Conservation (phyloP, 2,329 filamentous ascomycete species). For the Elsinoe arachidis region DNA sequence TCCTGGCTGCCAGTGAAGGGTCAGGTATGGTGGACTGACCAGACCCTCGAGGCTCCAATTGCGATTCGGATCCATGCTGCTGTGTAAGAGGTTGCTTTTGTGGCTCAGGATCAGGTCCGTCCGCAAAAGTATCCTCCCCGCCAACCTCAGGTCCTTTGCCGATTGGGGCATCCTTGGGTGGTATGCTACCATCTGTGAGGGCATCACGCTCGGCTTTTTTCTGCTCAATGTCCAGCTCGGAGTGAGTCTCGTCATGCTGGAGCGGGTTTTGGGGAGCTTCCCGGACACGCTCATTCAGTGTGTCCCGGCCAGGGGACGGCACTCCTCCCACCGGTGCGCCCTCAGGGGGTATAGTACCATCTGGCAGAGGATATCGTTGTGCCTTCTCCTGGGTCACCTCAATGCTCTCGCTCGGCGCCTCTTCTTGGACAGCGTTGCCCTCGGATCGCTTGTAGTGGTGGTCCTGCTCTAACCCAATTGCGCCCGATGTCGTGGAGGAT, state of each 20-base stretch:
- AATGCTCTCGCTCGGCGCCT: conserved; percentile 31
- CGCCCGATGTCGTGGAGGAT: conserved; percentile 15
- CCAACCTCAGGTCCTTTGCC: conserved; percentile 17
- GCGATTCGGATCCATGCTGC: conserved; percentile 21
- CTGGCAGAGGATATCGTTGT: conserved; percentile 36
- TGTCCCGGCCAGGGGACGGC: conserved; percentile 26
- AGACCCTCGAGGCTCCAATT: conserved; percentile 32
- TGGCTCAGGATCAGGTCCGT: conserved; percentile 26
- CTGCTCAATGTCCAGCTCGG: conserved; percentile 27
- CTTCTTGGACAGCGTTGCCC: conserved; percentile 32
- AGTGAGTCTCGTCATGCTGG: conserved; percentile 15
- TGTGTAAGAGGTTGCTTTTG: conserved; percentile 28
- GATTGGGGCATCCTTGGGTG: conserved; percentile 28
- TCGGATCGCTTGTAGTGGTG: conserved; percentile 41
- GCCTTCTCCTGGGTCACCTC: conserved; percentile 40
- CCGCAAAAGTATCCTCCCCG: conserved; percentile 28
- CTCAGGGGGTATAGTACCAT: conserved; percentile 42
- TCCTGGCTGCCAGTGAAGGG: conserved; percentile 34
- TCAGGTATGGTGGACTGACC: conserved; percentile 34
- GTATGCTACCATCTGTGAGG: conserved; percentile 44
- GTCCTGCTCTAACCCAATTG: conserved; percentile 40
- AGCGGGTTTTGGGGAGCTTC: conserved; percentile 32
- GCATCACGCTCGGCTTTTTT: conserved; percentile 35
- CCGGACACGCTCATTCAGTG: conserved; percentile 24
- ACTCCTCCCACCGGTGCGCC: conserved; percentile 24